Base-by-base conservation (phyloP, 352 stramenopile species). In the Phytophthora multivora region DNA sequence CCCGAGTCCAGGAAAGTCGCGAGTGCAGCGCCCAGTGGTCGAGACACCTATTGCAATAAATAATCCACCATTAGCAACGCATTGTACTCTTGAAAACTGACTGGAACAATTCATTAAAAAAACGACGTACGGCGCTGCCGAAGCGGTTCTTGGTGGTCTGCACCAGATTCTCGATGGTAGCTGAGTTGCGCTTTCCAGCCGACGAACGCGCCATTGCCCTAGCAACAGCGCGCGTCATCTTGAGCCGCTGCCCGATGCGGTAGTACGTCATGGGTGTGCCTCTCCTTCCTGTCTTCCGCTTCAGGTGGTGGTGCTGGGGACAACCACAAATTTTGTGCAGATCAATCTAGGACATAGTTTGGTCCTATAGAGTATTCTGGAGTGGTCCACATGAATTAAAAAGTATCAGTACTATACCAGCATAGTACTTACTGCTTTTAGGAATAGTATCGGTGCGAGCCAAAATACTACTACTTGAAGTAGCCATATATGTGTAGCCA, bases 121-220 rank as follows among this genome's bases (percentile, higher is more conserved):
- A 13, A 23, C 15, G 5, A 75, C 82, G 59, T 77, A 91, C 82
- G 38, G 82, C 50, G 53, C 82, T 83, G 30, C 82, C 79, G 49
- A 91, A 83, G 71, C 82, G 65, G 65, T 69, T 83, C 66, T 85
- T 88, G 57, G 65, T 81, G 45, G 63, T 80, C 69, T 89, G 76
- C 41, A 91, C 63, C 66, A 89, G 59, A 18, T 79, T 71, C 69
- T 89, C 80, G 38, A 91, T 80, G 30, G 68, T 72, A 45, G 67
- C 69, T 1, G 72, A 69, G 58, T 75, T 79, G 30, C 43, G 70
- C 23, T 81, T 77, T 45, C 82, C 76, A 41, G 67, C 67, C 16
- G 79, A 74, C 6, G 75, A 76, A n/a, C 82, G 82, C 6, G 67
- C 75, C 76, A 89, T 88, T 49, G 79, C 79, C 19, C 82, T 81